Percentiles rank a stretch among this genome's conserved stretches.
Evolutionary conservation across 352 stramenopile species (phyloP).

Genomic region (Vaucheria bursata): DNA sequence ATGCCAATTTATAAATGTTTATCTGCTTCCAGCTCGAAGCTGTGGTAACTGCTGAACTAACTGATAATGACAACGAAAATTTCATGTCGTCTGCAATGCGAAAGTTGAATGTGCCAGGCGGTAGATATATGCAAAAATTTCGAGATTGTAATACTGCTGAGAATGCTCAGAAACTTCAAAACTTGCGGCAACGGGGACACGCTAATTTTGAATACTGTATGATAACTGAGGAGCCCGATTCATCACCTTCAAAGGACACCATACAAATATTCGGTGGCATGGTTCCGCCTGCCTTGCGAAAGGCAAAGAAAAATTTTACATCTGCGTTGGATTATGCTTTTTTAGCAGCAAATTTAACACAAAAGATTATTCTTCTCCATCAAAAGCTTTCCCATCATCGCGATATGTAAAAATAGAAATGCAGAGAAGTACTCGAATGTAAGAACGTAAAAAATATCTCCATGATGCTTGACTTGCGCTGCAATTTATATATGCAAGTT

Average conservation of each 20-base stretch:
- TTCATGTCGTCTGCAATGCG: background rate
- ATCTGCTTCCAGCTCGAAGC: background rate
- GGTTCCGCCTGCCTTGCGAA: background rate
- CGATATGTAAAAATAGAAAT: too few relatives aligned
- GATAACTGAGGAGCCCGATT: background rate
- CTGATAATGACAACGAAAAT: background rate
- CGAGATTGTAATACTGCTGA: too few relatives aligned
- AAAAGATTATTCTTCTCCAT: background rate
- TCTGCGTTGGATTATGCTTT: background rate
- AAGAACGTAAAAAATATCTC: too few relatives aligned
- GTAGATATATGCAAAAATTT: too few relatives aligned
- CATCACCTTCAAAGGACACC: background rate
- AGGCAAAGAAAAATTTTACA: background rate
- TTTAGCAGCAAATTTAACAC: background rate
- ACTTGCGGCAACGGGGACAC: background rate
- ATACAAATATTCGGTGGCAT: background rate
- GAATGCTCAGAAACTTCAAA: too few relatives aligned
- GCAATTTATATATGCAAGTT: too few relatives aligned
- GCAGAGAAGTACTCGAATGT: too few relatives aligned
- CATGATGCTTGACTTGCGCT: too few relatives aligned
- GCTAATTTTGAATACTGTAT: background rate
- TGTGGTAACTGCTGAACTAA: background rate
- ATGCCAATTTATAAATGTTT: too few relatives aligned
- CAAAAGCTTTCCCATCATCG: too few relatives aligned
- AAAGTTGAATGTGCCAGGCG: background rate